A percentile compares a stretch with the other conserved stretches of the same genome.
These are phyloP conservation scores for Cylindrodendrum hubeiense DNA, from an alignment of 2,329 filamentous ascomycete genomes.

Conservation along the genomic window DNA sequence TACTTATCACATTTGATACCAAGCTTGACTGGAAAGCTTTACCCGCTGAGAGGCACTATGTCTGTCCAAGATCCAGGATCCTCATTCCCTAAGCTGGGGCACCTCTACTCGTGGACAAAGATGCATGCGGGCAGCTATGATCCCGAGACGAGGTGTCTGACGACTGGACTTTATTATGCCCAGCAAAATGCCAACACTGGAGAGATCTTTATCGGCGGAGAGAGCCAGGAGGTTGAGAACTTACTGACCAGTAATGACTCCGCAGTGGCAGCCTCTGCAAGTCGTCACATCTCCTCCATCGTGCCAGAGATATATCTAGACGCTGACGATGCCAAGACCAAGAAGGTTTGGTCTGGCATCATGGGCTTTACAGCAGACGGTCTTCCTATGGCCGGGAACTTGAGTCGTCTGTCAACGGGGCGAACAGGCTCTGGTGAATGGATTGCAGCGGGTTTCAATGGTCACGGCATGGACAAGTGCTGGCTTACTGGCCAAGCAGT, in stretches of 20 bases:
- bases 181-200: constrained; percentile 46
- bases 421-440: constrained; percentile 51
- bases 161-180: constrained; percentile 33
- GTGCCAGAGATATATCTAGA: constrained; percentile 49
- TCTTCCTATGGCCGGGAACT: constrained; percentile 60
- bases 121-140: constrained; percentile 57
- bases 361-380: constrained; percentile 59
- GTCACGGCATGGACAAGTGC: constrained; percentile 64
- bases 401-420: constrained; percentile 45
- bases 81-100: constrained; percentile 40
- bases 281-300: constrained; percentile 51
- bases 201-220: constrained; percentile 65
- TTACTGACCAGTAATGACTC: constrained; percentile 59
- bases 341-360: constrained; percentile 60
- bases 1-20: constrained; percentile 63
- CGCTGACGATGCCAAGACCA: constrained; percentile 28
- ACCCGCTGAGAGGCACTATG: constrained; percentile 59
- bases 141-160: constrained; percentile 57
- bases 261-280: constrained; percentile 48
- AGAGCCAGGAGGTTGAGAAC: constrained; percentile 53
- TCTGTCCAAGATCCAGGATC: constrained; percentile 57
- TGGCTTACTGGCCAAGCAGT: constrained; percentile 61
- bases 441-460: constrained; percentile 61
- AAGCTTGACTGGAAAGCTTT: constrained; percentile 55
- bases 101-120: constrained; percentile 59